phyloP scores from a whole-genome alignment of 495 filamentous ascomycete species.

The Glonium stellatum region DNA sequence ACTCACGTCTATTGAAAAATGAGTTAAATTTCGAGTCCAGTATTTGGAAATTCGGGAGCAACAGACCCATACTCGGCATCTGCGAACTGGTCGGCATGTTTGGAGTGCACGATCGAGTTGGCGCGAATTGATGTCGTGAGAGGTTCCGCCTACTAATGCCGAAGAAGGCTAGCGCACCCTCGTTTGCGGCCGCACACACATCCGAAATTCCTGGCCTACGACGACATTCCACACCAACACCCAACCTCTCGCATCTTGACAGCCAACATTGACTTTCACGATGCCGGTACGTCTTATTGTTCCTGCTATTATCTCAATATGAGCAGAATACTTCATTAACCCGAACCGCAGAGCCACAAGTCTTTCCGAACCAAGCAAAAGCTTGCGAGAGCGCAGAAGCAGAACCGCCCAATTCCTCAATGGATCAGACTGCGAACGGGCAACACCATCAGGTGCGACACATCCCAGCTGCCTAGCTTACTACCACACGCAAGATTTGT shows the following conservation, averaged over 20 bases:
- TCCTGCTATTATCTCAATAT: not conserved
- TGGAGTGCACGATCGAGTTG: too few relatives aligned
- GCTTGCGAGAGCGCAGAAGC: constrained; percentile 99
- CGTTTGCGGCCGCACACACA: not conserved
- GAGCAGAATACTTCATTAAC: not conserved
- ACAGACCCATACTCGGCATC: too few relatives aligned
- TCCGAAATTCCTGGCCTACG: not conserved
- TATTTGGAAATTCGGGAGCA: too few relatives aligned
- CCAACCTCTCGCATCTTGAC: not conserved
- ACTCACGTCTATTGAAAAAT: too few relatives aligned
- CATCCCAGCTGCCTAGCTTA: too few relatives aligned
- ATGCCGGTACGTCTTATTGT: not conserved
- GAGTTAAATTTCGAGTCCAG: too few relatives aligned
- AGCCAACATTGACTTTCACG: constrained; percentile 1
- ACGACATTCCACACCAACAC: not conserved
- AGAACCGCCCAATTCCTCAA: constrained; percentile 98
- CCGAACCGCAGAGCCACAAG: constrained; percentile 75
- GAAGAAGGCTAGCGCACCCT: not conserved
- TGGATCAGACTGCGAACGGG: constrained; percentile 97
- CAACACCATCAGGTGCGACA: constrained; percentile 92
- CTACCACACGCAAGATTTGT: too few relatives aligned
- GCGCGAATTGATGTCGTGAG: too few relatives aligned
- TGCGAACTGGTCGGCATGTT: too few relatives aligned
- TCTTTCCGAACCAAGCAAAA: constrained; percentile 99
- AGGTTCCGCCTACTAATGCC: not conserved